Evolutionary conservation across 306 rosid species (phyloP).

Genomic region (Quercus mongolica): DNA sequence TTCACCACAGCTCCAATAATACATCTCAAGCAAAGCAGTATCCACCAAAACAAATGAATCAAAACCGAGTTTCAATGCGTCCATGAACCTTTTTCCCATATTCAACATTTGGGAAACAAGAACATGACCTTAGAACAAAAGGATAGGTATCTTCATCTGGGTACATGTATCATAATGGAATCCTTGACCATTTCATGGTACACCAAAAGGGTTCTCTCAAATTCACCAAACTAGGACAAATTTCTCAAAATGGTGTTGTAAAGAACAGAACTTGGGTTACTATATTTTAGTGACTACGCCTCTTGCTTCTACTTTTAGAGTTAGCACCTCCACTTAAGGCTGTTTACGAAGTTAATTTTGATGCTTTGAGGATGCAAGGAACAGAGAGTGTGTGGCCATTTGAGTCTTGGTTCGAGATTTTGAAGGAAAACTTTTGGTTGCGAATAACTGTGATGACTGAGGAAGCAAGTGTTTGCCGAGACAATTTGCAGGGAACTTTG

Average conservation of each 20-base stretch:
- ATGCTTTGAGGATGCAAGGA: too few relatives aligned
- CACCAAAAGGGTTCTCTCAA: slow-evolving; percentile 38
- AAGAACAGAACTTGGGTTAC: slow-evolving; percentile 35
- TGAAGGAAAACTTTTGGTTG: too few relatives aligned
- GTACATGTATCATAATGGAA: slow-evolving; percentile 8
- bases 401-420: too few relatives aligned
- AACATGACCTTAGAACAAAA: slow-evolving; percentile 47
- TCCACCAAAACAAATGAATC: slow-evolving; percentile 43
- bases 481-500: too few relatives aligned
- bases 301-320: too few relatives aligned
- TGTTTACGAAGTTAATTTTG: too few relatives aligned
- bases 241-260: slow-evolving; percentile 38
- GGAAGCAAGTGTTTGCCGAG: too few relatives aligned
- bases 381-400: too few relatives aligned
- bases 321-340: too few relatives aligned
- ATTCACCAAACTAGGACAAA: slow-evolving; percentile 37
- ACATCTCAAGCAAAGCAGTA: slow-evolving; percentile 32
- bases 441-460: too few relatives aligned
- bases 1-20: slow-evolving; percentile 13
- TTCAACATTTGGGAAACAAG: slow-evolving; percentile 16
- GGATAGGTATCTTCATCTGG: slow-evolving; percentile 48
- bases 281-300: too few relatives aligned
- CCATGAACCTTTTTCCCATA: slow-evolving; percentile 49
- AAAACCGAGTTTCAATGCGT: slow-evolving; percentile 56
- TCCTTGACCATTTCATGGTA: slow-evolving; percentile 52